Percentiles rank a stretch among this genome's conserved stretches.
Evolutionary conservation across 306 rosid species (phyloP).

Genomic region (Comarum palustre): DNA sequence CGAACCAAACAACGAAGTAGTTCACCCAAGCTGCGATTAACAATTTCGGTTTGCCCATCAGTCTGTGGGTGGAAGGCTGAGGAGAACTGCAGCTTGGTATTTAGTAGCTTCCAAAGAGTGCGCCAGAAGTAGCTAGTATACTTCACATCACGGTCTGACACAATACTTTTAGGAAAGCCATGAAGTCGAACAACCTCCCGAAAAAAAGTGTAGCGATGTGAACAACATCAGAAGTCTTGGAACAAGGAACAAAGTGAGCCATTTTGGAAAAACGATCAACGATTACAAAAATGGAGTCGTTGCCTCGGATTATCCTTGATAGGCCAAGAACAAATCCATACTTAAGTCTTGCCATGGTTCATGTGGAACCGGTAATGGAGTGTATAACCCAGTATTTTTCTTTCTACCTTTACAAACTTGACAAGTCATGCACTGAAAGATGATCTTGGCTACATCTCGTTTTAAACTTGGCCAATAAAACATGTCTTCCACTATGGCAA

Average conservation of each 20-base stretch:
- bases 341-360: neutral
- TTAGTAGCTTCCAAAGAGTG: neutral
- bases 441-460: neutral
- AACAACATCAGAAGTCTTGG: neutral
- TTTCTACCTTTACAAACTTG: neutral
- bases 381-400: neutral
- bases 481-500: neutral
- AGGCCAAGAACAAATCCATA: conserved; percentile 9
- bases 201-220: neutral
- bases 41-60: neutral
- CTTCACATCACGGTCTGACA: conserved; percentile 4
- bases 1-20: no score
- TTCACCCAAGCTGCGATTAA: no score
- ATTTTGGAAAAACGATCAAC: conserved; percentile 10
- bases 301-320: neutral
- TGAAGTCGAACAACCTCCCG: neutral
- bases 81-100: neutral
- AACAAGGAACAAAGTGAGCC: conserved; percentile 4
- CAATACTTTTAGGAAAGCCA: conserved; percentile 3
- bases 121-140: conserved; percentile 5
- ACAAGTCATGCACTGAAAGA: neutral
- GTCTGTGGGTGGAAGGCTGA: no score
- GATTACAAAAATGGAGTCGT: neutral
- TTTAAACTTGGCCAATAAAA: conserved; percentile 7
- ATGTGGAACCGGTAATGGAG: neutral